Evolutionary conservation across 2,329 filamentous ascomycete genomes (phyloP).

Genomic region (Ceratocystis destructans): DNA sequence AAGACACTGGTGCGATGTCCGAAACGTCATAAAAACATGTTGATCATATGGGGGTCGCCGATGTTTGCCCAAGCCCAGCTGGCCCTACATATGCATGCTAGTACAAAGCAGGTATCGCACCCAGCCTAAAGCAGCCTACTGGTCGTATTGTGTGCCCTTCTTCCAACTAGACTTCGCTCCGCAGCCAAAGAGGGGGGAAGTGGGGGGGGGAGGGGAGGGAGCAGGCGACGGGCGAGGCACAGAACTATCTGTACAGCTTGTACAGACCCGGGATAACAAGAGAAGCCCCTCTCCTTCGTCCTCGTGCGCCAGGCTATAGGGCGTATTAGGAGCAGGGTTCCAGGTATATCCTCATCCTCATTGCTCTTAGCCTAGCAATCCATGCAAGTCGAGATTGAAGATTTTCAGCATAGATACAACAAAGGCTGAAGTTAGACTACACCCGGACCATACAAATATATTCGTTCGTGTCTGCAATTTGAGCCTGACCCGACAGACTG

Average conservation of each 20-base stretch:
- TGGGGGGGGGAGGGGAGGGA: too few species aligned
- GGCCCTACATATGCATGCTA: too few species aligned
- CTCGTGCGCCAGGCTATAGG: background rate
- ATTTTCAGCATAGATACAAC: background rate
- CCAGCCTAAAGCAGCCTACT: too few species aligned
- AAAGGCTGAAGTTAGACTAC: background rate
- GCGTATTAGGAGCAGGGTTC: background rate
- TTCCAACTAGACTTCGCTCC: too few species aligned
- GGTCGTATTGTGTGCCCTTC: too few species aligned
- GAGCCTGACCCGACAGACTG: slow-evolving; percentile 4
- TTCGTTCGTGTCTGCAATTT: background rate
- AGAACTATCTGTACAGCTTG: background rate
- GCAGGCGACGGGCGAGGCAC: too few species aligned
- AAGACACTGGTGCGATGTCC: background rate
- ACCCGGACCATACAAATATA: background rate
- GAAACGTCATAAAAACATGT: background rate
- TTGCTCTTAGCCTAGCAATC: background rate
- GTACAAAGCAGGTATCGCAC: too few species aligned
- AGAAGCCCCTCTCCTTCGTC: background rate
- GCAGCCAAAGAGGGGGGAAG: too few species aligned
- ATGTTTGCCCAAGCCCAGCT: too few species aligned
- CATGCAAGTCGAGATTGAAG: background rate
- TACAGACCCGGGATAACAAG: background rate
- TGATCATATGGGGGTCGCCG: background rate
- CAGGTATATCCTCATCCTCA: background rate